Base-by-base conservation (phyloP, 2,329 filamentous ascomycete species). In the Aspergillus pseudonomiae region DNA sequence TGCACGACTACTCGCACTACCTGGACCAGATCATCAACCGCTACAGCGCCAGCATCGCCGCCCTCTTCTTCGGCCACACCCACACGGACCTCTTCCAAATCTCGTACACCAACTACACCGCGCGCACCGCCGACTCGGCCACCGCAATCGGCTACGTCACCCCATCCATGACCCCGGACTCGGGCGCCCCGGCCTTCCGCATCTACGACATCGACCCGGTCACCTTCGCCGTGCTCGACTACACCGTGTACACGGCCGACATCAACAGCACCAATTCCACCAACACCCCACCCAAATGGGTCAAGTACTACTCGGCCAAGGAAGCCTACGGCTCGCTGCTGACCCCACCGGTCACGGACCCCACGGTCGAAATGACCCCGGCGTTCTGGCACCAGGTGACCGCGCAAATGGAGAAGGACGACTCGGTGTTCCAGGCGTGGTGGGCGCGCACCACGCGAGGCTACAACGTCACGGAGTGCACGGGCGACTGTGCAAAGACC, bases 361-460 rank as follows among this genome's bases (percentile, higher is more conserved):
- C 73, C 0, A 57, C 66, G 0, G 70, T 72, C 6, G 80, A 88
- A 66, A 80, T 89, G 39, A 85, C 83, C 1, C 82, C 85, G 0
- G 82, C 81, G 1, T 88, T 88, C 73, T 88, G 86, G 86, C 86
- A 88, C 71, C 82, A 84, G 66, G 77, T 88, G 24, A 88, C 86
- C 1, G 75, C 75, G 1, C 71, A 76, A 3, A 81, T 88, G 56
- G 81, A 84, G 64, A 67, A 63, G 5, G 73, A 85, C 60, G 66
- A 78, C 2, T 64, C 70, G 0, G 72, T 79, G 1, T 87, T 88
- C 67, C 74, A 81, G 19, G 75, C 73, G 3, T 88, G 82, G 70
- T 79, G 81, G 56, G 71, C 76, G 0, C 78, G 84, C 61, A 84
- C 84, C 63, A 80, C 77, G 11, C 79, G 86, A 6, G 83, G 83